A percentile compares a stretch with the other conserved stretches of the same genome.
Conservation (phyloP, 495 filamentous ascomycete genomes). For the Daldinia caldariorum region DNA sequence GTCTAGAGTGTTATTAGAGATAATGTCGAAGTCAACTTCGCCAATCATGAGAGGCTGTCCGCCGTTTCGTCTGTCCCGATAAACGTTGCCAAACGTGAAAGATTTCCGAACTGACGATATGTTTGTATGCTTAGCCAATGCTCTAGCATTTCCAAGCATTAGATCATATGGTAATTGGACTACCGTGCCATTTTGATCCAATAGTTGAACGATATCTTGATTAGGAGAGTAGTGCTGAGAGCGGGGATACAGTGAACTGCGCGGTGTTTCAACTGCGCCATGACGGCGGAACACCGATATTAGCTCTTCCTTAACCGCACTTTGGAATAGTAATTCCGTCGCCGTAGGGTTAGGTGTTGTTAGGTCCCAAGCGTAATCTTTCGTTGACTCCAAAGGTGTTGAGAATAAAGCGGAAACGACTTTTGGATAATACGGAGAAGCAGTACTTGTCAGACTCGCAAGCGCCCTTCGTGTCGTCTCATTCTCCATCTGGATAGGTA, state of each 20-base stretch:
- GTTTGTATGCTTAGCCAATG: conserved; percentile 72
- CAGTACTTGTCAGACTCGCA: conserved; percentile 79
- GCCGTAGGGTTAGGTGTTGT: conserved; percentile 61
- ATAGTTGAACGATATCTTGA: conserved; percentile 74
- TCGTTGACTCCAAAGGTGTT: conserved; percentile 72
- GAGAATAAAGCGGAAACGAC: conserved; percentile 87
- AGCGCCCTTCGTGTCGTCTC: conserved; percentile 86
- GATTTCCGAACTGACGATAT: conserved; percentile 74
- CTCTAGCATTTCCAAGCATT: conserved; percentile 86
- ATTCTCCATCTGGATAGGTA: conserved; percentile 91
- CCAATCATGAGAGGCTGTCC: conserved; percentile 84
- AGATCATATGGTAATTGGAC: conserved; percentile 93
- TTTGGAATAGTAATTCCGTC: conserved; percentile 73
- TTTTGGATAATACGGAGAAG: conserved; percentile 88
- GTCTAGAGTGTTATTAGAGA: conserved; percentile 80
- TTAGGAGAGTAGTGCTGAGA: conserved; percentile 76
- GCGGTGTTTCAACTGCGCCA: conserved; percentile 83
- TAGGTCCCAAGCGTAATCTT: conserved; percentile 90
- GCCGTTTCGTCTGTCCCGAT: conserved; percentile 75
- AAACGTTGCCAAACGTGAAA: conserved; percentile 90
- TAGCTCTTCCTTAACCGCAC: conserved; percentile 78
- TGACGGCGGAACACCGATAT: conserved; percentile 86
- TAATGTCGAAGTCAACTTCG: conserved; percentile 96
- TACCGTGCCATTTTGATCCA: conserved; percentile 84
- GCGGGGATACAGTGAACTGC: conserved; percentile 80